These are phyloP conservation scores for Populus hybrid DNA, from an alignment of 441 rosid genomes.

Conservation along the genomic window DNA sequence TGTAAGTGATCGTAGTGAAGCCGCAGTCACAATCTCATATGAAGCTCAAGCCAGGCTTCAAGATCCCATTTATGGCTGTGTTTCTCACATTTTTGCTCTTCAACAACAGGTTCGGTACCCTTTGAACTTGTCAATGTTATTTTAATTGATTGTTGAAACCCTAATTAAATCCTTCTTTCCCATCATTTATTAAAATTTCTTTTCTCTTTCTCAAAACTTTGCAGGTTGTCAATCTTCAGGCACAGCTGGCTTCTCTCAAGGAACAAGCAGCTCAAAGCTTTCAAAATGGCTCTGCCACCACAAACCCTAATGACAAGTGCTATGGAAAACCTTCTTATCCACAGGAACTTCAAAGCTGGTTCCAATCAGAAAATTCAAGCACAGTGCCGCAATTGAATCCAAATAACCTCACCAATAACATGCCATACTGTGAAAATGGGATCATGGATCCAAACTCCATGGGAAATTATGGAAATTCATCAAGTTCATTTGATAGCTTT, in stretches of 20 bases:
- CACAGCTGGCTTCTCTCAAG: slow-evolving; percentile 75
- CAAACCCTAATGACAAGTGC: slow-evolving; percentile 41
- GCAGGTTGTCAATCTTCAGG: slow-evolving; percentile 80
- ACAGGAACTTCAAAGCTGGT: slow-evolving; percentile 43
- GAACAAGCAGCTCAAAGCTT: slow-evolving; percentile 68
- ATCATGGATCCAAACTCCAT: slow-evolving; percentile 30
- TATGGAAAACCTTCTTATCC: slow-evolving; percentile 30
- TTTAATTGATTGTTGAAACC: slow-evolving; percentile 21
- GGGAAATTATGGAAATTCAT: slow-evolving; percentile 38
- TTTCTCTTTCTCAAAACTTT: slow-evolving; percentile 5
- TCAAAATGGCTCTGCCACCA: slow-evolving; percentile 33
- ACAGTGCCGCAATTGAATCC: slow-evolving; percentile 27
- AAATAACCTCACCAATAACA: slow-evolving; percentile 12
- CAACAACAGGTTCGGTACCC: slow-evolving; percentile 70
- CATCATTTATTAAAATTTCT: not conserved
- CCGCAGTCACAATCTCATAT: slow-evolving; percentile 86
- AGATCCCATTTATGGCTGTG: slow-evolving; percentile 93
- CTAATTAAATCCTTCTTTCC: slow-evolving; percentile 20
- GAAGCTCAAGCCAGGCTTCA: slow-evolving; percentile 97
- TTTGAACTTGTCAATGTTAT: not conserved
- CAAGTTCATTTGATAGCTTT: slow-evolving; percentile 39
- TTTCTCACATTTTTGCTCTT: slow-evolving; percentile 91
- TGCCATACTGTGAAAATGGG: slow-evolving; percentile 29
- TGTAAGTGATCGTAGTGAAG: slow-evolving; percentile 64
- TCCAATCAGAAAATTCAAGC: slow-evolving; percentile 31